These are phyloP conservation scores for Gaeumannomyces tritici DNA, from an alignment of 2,329 filamentous ascomycete species.

Conservation along the genomic window DNA sequence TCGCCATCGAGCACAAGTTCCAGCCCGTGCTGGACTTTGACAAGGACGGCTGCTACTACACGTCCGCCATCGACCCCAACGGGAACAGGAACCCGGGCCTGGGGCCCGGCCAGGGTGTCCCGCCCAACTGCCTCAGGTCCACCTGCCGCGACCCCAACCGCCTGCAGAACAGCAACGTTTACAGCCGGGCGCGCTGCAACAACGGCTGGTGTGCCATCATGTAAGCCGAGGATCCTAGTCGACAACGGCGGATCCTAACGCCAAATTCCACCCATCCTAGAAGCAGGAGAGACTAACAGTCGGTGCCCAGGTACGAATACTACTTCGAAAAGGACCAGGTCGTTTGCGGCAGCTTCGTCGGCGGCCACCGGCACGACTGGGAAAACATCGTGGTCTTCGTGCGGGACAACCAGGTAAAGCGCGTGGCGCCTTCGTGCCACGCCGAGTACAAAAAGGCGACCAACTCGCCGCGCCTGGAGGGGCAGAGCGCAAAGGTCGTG, in stretches of 20 bases:
- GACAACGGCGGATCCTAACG: too few relatives aligned
- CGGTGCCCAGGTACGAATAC: conserved; percentile 23
- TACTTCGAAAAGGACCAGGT: not conserved
- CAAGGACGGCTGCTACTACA: conserved; percentile 1
- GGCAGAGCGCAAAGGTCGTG: conserved; percentile 17
- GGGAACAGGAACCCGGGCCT: not conserved
- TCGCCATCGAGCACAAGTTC: not conserved
- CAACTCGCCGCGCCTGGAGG: conserved; percentile 8
- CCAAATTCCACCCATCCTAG: too few relatives aligned
- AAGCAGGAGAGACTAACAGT: conserved; percentile 6
- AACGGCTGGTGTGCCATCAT: conserved; percentile 7
- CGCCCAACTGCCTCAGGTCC: not conserved
- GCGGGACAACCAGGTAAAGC: conserved; percentile 15
- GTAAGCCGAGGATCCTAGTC: not conserved
- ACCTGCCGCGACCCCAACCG: conserved; percentile 22
- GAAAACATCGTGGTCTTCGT: conserved; percentile 22
- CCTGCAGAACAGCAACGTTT: conserved; percentile 28
- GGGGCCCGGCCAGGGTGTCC: not conserved
- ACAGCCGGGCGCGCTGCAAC: conserved; percentile 27
- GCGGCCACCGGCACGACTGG: conserved; percentile 26
- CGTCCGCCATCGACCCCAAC: not conserved
- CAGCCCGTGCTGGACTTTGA: not conserved
- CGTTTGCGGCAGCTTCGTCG: not conserved
- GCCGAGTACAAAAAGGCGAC: conserved; percentile 18
- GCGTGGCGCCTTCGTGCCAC: conserved; percentile 25